These are phyloP conservation scores for Cochlearia excelsa DNA, from an alignment of 345 rosid species.

Conservation along the genomic window DNA sequence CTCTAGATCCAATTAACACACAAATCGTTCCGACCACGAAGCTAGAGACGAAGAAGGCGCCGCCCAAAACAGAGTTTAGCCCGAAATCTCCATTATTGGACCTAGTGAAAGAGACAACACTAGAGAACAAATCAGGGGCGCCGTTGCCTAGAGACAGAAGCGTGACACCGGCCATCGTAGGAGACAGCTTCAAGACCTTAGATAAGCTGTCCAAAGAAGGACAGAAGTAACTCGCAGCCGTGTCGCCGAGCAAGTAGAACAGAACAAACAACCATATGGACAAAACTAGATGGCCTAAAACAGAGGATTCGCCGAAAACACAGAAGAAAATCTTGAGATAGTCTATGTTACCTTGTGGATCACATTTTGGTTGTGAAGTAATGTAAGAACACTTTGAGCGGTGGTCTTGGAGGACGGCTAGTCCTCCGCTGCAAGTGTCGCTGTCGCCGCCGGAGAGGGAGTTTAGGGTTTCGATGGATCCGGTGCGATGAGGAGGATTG, in stretches of 20 bases:
- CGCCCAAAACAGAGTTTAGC: slow-evolving; percentile 68
- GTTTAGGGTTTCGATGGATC: slow-evolving; percentile 7
- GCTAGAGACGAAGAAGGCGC: slow-evolving; percentile 71
- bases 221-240: slow-evolving; percentile 94
- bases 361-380: slow-evolving; percentile 49
- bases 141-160: slow-evolving; percentile 94
- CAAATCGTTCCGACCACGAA: slow-evolving; percentile 76
- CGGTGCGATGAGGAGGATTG: slow-evolving; percentile 3
- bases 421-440: slow-evolving; percentile 37
- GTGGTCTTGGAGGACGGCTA: slow-evolving; percentile 36
- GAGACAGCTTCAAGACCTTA: slow-evolving; percentile 61
- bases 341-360: slow-evolving; percentile 62
- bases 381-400: slow-evolving; percentile 56
- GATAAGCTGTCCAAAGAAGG: slow-evolving; percentile 74
- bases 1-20: slow-evolving; percentile 40
- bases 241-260: slow-evolving; percentile 78
- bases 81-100: slow-evolving; percentile 56
- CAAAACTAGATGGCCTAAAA: slow-evolving; percentile 52
- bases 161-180: slow-evolving; percentile 88
- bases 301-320: slow-evolving; percentile 47
- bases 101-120: slow-evolving; percentile 66
- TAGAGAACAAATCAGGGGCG: slow-evolving; percentile 80
- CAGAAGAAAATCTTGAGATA: slow-evolving; percentile 73
- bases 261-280: slow-evolving; percentile 67
- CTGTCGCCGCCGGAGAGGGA: slow-evolving; percentile 19